These are phyloP conservation scores for Rickenella mellea DNA, from an alignment of 768 basidiomycete species.

Conservation along the genomic window DNA sequence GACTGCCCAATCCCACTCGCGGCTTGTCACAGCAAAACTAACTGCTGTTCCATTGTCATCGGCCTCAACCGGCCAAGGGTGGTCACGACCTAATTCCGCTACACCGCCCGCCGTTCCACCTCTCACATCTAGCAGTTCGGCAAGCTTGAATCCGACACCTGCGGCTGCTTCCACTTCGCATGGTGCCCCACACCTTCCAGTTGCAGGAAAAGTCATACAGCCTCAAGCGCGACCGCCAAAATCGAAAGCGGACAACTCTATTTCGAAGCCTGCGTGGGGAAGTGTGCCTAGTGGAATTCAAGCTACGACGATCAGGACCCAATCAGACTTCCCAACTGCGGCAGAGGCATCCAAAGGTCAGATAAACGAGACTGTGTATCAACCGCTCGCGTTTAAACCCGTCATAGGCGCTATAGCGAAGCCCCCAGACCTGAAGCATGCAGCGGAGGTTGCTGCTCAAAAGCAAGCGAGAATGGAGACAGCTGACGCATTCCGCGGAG, in stretches of 20 bases:
- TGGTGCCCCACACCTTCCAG: constrained; percentile 40
- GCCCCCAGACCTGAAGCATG: constrained; percentile 28
- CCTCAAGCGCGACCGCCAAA: constrained; percentile 39
- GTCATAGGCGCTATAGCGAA: constrained; percentile 9
- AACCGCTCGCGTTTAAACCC: constrained; percentile 3
- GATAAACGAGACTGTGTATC: constrained; percentile 14
- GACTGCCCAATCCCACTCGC: constrained; percentile 54
- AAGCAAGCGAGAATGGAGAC: constrained; percentile 68
- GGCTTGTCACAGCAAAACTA: constrained; percentile 80
- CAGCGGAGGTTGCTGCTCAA: constrained; percentile 41
- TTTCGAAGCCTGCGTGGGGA: constrained; percentile 63
- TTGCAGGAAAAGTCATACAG: constrained; percentile 58
- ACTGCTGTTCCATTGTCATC: constrained; percentile 56
- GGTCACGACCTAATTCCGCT: constrained; percentile 73
- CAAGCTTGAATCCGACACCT: constrained; percentile 22
- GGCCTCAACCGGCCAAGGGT: constrained; percentile 52
- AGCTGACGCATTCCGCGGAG: constrained; percentile 89
- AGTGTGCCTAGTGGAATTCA: constrained; percentile 32
- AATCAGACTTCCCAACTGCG: constrained; percentile 89
- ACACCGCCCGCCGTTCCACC: constrained; percentile 48
- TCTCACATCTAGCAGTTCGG: constrained; percentile 33
- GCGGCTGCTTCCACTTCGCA: constrained; percentile 21
- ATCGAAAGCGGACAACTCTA: constrained; percentile 14
- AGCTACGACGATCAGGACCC: constrained; percentile 27
- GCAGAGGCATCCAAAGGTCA: constrained; percentile 86